phyloP scores from a whole-genome alignment of 345 rosid genomes.

The Fremontodendron californicum region DNA sequence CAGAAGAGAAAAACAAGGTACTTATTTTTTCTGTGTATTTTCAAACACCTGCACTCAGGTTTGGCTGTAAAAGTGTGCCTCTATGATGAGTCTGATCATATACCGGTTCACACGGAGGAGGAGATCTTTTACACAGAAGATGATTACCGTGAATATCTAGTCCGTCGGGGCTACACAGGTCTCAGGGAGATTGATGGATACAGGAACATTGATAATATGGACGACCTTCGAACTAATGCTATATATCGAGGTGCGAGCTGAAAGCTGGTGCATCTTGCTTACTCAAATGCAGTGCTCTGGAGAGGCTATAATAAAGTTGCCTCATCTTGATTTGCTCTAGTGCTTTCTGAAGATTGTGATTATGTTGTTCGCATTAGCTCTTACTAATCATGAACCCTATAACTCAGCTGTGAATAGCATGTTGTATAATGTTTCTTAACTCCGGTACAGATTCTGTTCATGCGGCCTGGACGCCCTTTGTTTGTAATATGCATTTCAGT shows the following conservation, averaged over 20 bases:
- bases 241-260: conserved; percentile 74
- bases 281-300: not conserved
- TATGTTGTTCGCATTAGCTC: not conserved
- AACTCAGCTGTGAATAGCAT: not conserved
- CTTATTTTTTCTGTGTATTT: not conserved
- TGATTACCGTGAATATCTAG: conserved; percentile 78
- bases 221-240: conserved; percentile 78
- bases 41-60: conserved; percentile 38
- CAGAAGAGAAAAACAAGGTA: not conserved
- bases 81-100: conserved; percentile 77
- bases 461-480: not conserved
- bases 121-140: conserved; percentile 60
- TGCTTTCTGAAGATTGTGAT: conserved; percentile 3
- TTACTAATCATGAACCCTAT: not conserved
- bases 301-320: not conserved
- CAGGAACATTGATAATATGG: conserved; percentile 77
- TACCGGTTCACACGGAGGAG: conserved; percentile 81
- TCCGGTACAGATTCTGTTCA: not conserved
- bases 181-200: conserved; percentile 80
- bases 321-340: not conserved
- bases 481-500: conserved; percentile 19
- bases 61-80: conserved; percentile 73
- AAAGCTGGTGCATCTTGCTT: conserved; percentile 12
- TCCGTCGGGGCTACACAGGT: conserved; percentile 63
- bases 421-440: not conserved